Conservation (phyloP, 2,329 filamentous ascomycete species). For the Incumbomyces delicatus region DNA sequence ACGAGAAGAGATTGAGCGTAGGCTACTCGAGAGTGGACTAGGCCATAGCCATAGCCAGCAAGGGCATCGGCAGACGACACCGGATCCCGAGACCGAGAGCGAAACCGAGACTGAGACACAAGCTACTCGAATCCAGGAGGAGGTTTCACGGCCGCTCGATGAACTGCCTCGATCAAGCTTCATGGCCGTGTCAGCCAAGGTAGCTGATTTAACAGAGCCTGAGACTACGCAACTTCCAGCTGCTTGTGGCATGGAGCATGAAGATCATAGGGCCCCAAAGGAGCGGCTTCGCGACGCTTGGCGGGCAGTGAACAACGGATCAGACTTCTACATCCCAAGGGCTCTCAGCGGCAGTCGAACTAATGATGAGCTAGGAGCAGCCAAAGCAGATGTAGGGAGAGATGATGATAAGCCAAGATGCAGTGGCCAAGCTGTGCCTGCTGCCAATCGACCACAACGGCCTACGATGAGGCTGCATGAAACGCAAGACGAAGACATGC, state of each 20-base stretch:
- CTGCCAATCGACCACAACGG: background rate
- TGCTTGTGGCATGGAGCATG: background rate
- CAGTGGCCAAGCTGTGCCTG: background rate
- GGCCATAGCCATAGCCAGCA: too few species aligned
- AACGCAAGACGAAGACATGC: too few species aligned
- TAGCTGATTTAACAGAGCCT: background rate
- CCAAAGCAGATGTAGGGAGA: background rate
- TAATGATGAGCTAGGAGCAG: background rate
- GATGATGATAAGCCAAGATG: background rate
- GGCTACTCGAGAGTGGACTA: background rate
- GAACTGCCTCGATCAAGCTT: too few species aligned
- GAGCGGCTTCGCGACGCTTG: constrained; percentile 1
- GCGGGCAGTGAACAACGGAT: background rate
- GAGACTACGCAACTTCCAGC: background rate
- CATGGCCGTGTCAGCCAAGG: too few species aligned
- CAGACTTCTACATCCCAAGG: background rate
- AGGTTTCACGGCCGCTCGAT: too few species aligned
- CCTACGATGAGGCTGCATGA: background rate
- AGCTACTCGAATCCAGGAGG: too few species aligned
- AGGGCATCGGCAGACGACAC: too few species aligned
- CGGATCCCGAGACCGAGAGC: too few species aligned
- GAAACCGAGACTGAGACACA: too few species aligned
- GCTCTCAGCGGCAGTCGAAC: background rate
- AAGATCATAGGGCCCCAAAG: background rate
- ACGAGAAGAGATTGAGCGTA: constrained; percentile 27